Conservation (phyloP, 495 filamentous ascomycete genomes). For the Hypoxylon fragiforme region DNA sequence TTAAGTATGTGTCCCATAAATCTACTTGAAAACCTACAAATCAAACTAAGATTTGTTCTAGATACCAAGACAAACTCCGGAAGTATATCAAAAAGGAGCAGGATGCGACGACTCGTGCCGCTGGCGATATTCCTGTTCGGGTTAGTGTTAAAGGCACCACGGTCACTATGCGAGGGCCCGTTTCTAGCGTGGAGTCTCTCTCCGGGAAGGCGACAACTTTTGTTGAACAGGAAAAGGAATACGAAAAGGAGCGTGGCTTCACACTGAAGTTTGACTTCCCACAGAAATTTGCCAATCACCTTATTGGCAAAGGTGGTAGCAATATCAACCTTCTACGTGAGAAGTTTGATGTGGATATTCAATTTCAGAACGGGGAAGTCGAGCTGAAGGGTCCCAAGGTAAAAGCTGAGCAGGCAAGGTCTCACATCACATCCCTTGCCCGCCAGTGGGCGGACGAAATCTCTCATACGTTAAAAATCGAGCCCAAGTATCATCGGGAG, state of each 20-base stretch:
- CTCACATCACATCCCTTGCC: conserved; percentile 72
- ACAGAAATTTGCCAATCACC: conserved; percentile 86
- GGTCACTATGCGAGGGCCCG: conserved; percentile 76
- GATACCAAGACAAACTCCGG: conserved; percentile 71
- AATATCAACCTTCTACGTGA: conserved; percentile 95
- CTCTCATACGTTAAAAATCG: conserved; percentile 82
- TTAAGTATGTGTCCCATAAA: conserved; percentile 57
- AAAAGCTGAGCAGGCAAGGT: conserved; percentile 77
- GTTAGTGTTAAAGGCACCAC: conserved; percentile 58
- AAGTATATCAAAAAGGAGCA: conserved; percentile 80
- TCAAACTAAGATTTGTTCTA: conserved; percentile 19
- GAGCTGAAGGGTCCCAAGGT: conserved; percentile 63
- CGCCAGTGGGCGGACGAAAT: conserved; percentile 86
- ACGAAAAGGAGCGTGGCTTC: conserved; percentile 86
- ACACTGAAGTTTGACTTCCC: conserved; percentile 87
- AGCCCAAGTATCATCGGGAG: conserved; percentile 82
- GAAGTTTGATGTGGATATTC: conserved; percentile 96
- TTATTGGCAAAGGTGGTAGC: conserved; percentile 90
- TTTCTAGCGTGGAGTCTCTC: conserved; percentile 68
- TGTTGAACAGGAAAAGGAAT: conserved; percentile 78
- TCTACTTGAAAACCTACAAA: not conserved
- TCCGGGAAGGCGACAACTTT: conserved; percentile 71
- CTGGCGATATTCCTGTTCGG: conserved; percentile 72
- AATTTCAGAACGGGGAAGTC: conserved; percentile 74
- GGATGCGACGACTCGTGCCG: conserved; percentile 55